These are phyloP conservation scores for Cyanidioschyzon merolae DNA, from an alignment of 23 red algal genomes.

Conservation along the genomic window DNA sequence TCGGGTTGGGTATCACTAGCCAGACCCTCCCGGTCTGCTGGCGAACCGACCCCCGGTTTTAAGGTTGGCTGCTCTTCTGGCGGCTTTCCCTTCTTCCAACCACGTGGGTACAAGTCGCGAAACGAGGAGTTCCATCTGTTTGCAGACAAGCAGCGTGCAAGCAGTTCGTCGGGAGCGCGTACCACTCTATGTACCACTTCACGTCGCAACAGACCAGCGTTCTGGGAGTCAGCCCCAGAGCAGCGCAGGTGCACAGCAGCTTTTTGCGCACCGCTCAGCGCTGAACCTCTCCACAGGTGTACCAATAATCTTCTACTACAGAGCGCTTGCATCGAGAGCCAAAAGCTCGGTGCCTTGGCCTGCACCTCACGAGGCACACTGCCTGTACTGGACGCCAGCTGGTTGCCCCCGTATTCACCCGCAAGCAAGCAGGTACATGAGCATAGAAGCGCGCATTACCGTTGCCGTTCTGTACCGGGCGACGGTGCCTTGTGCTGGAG, in stretches of 20 bases:
- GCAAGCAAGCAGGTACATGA: too few relatives aligned
- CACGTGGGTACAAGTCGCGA: background rate
- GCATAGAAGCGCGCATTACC: too few relatives aligned
- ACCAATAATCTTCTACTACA: too few relatives aligned
- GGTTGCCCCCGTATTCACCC: too few relatives aligned
- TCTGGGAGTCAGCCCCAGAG: background rate
- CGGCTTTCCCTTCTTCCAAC: background rate
- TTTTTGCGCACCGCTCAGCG: background rate
- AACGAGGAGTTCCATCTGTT: background rate
- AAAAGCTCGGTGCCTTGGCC: too few relatives aligned
- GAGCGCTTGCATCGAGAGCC: too few relatives aligned
- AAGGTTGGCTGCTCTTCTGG: background rate
- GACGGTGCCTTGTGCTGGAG: too few relatives aligned
- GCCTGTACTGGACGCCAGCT: too few relatives aligned
- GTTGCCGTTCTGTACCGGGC: too few relatives aligned
- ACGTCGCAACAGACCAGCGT: background rate
- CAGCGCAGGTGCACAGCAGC: background rate
- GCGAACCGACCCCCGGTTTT: background rate
- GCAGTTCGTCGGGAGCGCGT: background rate
- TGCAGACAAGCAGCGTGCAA: background rate
- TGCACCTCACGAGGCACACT: too few relatives aligned
- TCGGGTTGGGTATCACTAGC: background rate
- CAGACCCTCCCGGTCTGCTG: background rate
- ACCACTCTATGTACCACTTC: background rate
- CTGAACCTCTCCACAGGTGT: too few relatives aligned